Evolutionary conservation across 192 early-diverging fungal genomes (phyloP), one percentile per base, ranked within the genome.

Genomic region (Entophlyctis luteolus): DNA sequence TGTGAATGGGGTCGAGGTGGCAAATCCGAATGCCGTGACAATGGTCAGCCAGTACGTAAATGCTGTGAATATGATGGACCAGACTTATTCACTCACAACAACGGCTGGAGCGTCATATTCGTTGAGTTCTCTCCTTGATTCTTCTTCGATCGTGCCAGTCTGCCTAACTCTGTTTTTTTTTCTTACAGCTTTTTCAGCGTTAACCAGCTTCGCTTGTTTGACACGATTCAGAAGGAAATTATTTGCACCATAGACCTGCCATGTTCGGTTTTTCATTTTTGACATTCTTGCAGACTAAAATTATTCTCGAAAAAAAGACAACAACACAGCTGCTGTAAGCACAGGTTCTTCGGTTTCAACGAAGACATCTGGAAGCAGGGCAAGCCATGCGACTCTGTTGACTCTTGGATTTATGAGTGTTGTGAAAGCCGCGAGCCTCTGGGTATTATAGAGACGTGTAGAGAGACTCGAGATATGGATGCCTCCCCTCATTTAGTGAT

Each of bases 131-230:
- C 28, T 14, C 32, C 29, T 42, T 42, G 27, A 1, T 47, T 63
- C n/a, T 46, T 29, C 50, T 16, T 25, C 18, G 32, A 22, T 22
- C 47, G n/a, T n/a, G n/a, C n/a, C 14, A 3, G 10, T 63, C 50
- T 68, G 55, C 5, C 4, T 18, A 65, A 22, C 49, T 45, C 28
- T n/a, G 27, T 27, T 34, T 25, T 42, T 12, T 20, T 12, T 34
- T 27, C 45, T 16, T 57, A 50, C 48, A 59, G 56, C 22, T 70
- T 70, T 59, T 62, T 60, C 28, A 50, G 42, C 48, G 46, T 70
- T 25, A 70, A 70, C 48, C 47, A 70, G 58, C 46, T 70, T 3
- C 10, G 68, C 28, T 31, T 70, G 5, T 70, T 70, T 59, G 68
- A 70, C 36, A 3, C 48, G 16, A 20, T 32, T 6, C 39, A 68